phyloP scores from a whole-genome alignment of 2,329 filamentous ascomycete genomes.

The Aureobasidium namibiae region DNA sequence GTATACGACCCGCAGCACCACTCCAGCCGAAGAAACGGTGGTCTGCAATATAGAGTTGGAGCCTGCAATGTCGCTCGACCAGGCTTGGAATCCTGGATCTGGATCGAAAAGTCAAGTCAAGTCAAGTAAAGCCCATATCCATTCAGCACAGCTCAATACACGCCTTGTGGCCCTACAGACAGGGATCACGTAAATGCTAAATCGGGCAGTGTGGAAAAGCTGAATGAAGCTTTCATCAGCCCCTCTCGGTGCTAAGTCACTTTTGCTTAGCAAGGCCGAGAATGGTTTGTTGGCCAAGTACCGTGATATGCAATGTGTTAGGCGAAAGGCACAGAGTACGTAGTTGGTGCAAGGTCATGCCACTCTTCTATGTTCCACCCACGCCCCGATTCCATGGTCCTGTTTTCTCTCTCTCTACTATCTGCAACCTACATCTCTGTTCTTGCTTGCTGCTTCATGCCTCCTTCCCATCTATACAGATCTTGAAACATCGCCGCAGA shows the following conservation, averaged over 20 bases:
- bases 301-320: background rate
- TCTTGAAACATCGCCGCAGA: background rate
- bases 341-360: background rate
- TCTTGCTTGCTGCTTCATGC: background rate
- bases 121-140: background rate
- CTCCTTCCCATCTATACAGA: background rate
- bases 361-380: slow-evolving; percentile 2
- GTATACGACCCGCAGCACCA: background rate
- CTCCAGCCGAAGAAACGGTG: background rate
- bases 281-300: background rate
- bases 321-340: background rate
- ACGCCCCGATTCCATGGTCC: background rate
- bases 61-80: background rate
- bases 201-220: background rate
- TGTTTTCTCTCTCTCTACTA: background rate
- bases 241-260: background rate
- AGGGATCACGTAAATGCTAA: slow-evolving; percentile 4
- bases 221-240: background rate
- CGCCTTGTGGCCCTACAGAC: background rate
- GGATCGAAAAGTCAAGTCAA: background rate
- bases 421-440: background rate
- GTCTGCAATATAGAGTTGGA: background rate
- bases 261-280: background rate
- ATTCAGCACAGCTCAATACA: background rate
- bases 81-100: background rate